A percentile compares a stretch with the other conserved stretches of the same genome.
Evolutionary conservation across 2,329 filamentous ascomycete species (phyloP).

Genomic region (Penicillium concentricum): DNA sequence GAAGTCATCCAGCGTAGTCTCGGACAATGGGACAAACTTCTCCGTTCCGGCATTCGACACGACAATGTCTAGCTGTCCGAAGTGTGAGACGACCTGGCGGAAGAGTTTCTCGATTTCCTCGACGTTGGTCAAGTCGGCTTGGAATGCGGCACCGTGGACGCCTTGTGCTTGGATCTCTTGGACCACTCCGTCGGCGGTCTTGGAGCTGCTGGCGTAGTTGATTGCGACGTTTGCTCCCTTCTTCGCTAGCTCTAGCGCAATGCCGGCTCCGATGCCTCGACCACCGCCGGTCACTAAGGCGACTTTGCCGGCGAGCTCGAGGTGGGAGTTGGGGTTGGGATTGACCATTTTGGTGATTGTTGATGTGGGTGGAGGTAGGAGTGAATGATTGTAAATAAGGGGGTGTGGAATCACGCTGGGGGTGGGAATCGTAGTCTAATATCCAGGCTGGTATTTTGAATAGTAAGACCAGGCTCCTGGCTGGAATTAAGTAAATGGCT

Average conservation of each 20-base stretch:
- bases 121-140: constrained; percentile 67
- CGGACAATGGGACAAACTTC: constrained; percentile 28
- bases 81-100: constrained; percentile 61
- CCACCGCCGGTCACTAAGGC: constrained; percentile 38
- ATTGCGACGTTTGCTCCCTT: constrained; percentile 42
- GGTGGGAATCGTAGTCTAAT: neutral
- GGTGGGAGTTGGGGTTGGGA: constrained; percentile 6
- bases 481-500: neutral
- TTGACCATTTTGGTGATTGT: constrained; percentile 17
- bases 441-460: neutral
- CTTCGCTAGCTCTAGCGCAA: constrained; percentile 42
- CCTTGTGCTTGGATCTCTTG: constrained; percentile 64
- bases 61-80: constrained; percentile 37
- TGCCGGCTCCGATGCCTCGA: constrained; percentile 44
- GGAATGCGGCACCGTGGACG: constrained; percentile 62
- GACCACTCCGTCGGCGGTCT: constrained; percentile 65
- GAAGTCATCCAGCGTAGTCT: constrained; percentile 31
- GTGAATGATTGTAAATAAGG: neutral
- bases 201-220: constrained; percentile 57
- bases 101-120: constrained; percentile 64
- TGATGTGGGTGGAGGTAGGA: neutral
- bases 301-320: constrained; percentile 38
- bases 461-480: neutral
- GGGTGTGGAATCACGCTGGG: neutral
- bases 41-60: constrained; percentile 57